Evolutionary conservation across 2,329 filamentous ascomycete species (phyloP), one percentile per base, ranked within the genome.

Genomic region (Myriosclerotinia duriaeana): DNA sequence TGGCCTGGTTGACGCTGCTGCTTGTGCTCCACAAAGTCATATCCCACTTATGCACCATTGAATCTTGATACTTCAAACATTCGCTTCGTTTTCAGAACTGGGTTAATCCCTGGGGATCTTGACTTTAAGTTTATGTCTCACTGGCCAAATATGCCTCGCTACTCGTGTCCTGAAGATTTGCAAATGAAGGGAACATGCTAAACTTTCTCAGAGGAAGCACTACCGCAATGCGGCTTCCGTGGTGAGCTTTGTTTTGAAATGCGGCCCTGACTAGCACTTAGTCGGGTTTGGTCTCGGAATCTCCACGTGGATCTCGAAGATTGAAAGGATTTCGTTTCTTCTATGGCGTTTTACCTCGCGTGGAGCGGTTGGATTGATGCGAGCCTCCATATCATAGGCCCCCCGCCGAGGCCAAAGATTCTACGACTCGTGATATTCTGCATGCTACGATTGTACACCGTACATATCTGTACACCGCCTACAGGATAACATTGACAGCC

Each of bases 1-100:
- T 65, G 54, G 20, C 40, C 22, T 20, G 20, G 38, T 44, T 44
- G 26, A 53, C 40, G 60, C 61, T 46, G 26, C 22, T 22, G 44
- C 46, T 38, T 58, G 22, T 58, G 54, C 54, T 65, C 62, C 62
- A 65, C 63, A 52, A 65, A 26, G 54, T 14, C 53, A 17, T 38
- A 34, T 66, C 64, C 64, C 64, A 66, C 64, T 66, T 66, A 66
- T 61, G 64, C 40, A 56, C 53, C 38, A 42, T 22, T 42, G 26
- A 54, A 34, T 34, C 30, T 34, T 40, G 34, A 44, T 48, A n/a
- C 48, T 62, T 62, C 48, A 20, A 44, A 65, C 26, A 14, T 11
- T 61, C 38, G 64, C 50, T 65, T 53, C 36, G 20, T 12, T 46
- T 38, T 20, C 26, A 53, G 12, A 12, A 36, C 48, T 26, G 46